Evolutionary conservation across 2,329 filamentous ascomycete species (phyloP), one percentile per base, ranked within the genome.

Genomic region (Paecilomyces formosus): DNA sequence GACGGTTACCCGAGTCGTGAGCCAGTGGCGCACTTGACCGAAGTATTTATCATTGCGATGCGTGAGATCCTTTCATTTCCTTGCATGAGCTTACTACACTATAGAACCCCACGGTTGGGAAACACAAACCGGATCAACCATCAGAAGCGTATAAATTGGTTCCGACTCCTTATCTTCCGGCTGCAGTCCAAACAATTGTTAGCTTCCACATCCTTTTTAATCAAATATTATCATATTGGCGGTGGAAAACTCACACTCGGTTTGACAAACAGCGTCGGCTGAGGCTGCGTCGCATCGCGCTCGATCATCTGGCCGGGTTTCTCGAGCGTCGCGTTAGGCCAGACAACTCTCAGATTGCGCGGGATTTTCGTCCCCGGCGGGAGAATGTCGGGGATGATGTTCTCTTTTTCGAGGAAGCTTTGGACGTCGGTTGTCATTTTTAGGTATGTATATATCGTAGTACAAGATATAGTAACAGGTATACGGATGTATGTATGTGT

Each of bases 1-100:
- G 1, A 61, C 49, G 8, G 60, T 53, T 28, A 52, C 58, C 7
- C 45, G 15, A 21, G 52, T 55, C 7, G 55, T 45, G n/a, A 61
- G 60, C 60, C 60, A 61, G 45, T 61, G 60, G 21, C 60, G 52
- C 12, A 61, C 60, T 39, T 61, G 60, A 18, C 60, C 60, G 28
- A 59, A 61, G 3, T 21, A 51, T 15, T 57, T 61, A 26, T 61
- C 60, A 33, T 59, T 55, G 26, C 60, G 60, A n/a, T 28, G 22
- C 0, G 57, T 61, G 30, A 61, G 55, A 30, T 61, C 60, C 60
- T 61, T 28, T 52, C 33, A 9, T 49, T 53, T 35, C 26, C 22
- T 26, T 28, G n/a, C 33, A 58, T 53, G 28, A 31, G 6, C 8
- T 2, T 4, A 45, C 7, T n/a, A n/a, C 15, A 6, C 7, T 6